Percentiles rank a stretch among this genome's conserved stretches.
These are phyloP conservation scores for Vitis riparia DNA, from an alignment of 164 flowering plant species.

Conservation along the genomic window DNA sequence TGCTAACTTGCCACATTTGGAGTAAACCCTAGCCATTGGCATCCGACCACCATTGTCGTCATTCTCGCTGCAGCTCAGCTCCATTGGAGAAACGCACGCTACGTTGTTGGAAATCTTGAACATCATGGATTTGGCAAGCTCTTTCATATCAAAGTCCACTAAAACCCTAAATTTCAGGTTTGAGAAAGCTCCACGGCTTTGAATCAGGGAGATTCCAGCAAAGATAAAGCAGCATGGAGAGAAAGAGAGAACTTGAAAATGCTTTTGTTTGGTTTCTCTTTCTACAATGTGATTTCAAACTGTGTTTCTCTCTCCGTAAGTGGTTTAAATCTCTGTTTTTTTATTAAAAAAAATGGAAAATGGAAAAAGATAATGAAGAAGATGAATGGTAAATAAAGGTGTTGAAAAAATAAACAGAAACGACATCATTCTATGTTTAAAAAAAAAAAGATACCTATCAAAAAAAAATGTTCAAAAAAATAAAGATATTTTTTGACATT, in stretches of 20 bases:
- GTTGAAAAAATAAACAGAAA: too few species aligned
- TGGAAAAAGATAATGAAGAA: too few species aligned
- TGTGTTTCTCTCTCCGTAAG: conserved; percentile 13
- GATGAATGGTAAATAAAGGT: too few species aligned
- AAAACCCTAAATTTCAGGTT: neutral
- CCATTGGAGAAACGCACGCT: conserved; percentile 16
- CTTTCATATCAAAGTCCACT: conserved; percentile 29
- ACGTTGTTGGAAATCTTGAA: conserved; percentile 43
- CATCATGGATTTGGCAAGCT: conserved; percentile 36
- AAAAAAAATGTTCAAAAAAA: too few species aligned
- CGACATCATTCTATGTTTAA: too few species aligned
- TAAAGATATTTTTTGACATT: too few species aligned
- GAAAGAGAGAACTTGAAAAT: too few species aligned
- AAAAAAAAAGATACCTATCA: too few species aligned
- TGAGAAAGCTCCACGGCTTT: conserved; percentile 1
- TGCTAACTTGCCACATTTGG: conserved; percentile 45
- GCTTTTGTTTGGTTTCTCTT: neutral
- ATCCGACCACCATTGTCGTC: conserved; percentile 6
- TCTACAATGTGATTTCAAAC: neutral
- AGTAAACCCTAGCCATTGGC: conserved; percentile 13
- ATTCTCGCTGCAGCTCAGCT: neutral
- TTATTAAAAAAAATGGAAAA: too few species aligned
- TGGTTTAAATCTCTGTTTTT: conserved; percentile 18
- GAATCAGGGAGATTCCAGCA: conserved; percentile 1
- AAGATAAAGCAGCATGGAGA: neutral